A percentile compares a stretch with the other conserved stretches of the same genome.
Evolutionary conservation across 2,329 filamentous ascomycete genomes (phyloP).

Genomic region (Calonectria henricotiae): DNA sequence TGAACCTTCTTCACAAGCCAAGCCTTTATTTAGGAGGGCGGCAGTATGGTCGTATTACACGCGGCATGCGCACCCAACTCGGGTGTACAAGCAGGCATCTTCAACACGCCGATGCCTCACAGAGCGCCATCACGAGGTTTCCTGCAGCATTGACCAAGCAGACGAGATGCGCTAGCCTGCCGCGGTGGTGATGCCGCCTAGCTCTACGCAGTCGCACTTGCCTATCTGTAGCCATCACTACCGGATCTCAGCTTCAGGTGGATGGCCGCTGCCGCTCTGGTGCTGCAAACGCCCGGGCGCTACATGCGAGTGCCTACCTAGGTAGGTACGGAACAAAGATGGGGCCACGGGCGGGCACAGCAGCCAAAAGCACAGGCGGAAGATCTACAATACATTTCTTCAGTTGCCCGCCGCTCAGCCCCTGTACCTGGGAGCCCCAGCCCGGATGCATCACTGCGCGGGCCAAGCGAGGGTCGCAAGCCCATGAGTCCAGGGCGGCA

Average conservation of each 20-base stretch:
- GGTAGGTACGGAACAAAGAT: background rate
- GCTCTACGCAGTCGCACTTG: slow-evolving; percentile 19
- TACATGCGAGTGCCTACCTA: slow-evolving; percentile 28
- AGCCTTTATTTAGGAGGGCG: background rate
- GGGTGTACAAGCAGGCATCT: slow-evolving; percentile 4
- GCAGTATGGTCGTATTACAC: slow-evolving; percentile 10
- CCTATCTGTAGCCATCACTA: slow-evolving; percentile 22
- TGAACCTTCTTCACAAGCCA: slow-evolving; percentile 25
- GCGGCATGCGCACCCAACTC: slow-evolving; percentile 17
- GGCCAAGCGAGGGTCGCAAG: slow-evolving; percentile 35
- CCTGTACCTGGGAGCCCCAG: slow-evolving; percentile 39
- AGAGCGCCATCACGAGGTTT: slow-evolving; percentile 13
- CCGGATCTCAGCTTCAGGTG: slow-evolving; percentile 39
- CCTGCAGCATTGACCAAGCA: background rate
- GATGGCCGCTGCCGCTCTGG: slow-evolving; percentile 18
- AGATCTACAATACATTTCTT: slow-evolving; percentile 36
- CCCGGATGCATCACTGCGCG: slow-evolving; percentile 35
- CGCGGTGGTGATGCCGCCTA: slow-evolving; percentile 12
- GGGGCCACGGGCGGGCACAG: background rate
- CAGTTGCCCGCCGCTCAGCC: slow-evolving; percentile 26
- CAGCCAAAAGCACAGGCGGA: slow-evolving; percentile 27
- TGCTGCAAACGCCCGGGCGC: slow-evolving; percentile 23
- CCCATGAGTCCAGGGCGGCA: slow-evolving; percentile 21
- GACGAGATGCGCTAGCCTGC: background rate
- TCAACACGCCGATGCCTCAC: background rate